These are phyloP conservation scores for Diplosphaera chodatii DNA, from an alignment of 139 green algal genomes.

Conservation along the genomic window DNA sequence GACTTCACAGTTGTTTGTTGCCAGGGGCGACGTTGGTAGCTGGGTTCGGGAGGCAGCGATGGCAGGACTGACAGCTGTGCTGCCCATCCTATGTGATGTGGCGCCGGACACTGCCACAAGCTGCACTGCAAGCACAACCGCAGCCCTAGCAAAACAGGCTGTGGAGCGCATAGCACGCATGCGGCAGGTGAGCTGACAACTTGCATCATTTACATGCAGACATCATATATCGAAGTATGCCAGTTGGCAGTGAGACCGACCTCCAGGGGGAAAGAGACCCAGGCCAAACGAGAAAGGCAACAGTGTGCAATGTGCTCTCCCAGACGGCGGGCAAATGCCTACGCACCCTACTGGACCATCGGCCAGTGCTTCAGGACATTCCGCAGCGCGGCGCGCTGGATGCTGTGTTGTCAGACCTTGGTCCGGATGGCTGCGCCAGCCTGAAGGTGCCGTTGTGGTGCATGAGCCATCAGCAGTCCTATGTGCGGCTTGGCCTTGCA, in stretches of 20 bases:
- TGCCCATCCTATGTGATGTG: conserved; percentile 23
- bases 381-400: not conserved
- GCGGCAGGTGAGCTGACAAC: conserved; percentile 32
- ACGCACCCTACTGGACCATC: conserved; percentile 14
- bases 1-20: too few species aligned
- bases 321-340: conserved; percentile 23
- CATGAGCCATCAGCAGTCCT: too few species aligned
- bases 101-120: not conserved
- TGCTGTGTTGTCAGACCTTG: not conserved
- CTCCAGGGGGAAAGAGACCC: too few species aligned
- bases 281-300: too few species aligned
- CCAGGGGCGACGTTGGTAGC: conserved; percentile 88
- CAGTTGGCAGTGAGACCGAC: too few species aligned
- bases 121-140: too few species aligned
- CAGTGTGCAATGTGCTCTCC: too few species aligned
- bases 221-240: too few species aligned
- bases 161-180: conserved; percentile 80
- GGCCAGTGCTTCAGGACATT: not conserved
- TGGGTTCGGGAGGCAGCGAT: conserved; percentile 90
- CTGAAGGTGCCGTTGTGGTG: not conserved
- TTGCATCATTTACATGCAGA: too few species aligned
- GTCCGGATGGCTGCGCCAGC: not conserved
- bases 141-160: conserved; percentile 66
- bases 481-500: too few species aligned
- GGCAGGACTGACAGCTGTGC: conserved; percentile 24